Conservation (phyloP, 139 green algal species). For the Edaphochlamys debaryana region DNA sequence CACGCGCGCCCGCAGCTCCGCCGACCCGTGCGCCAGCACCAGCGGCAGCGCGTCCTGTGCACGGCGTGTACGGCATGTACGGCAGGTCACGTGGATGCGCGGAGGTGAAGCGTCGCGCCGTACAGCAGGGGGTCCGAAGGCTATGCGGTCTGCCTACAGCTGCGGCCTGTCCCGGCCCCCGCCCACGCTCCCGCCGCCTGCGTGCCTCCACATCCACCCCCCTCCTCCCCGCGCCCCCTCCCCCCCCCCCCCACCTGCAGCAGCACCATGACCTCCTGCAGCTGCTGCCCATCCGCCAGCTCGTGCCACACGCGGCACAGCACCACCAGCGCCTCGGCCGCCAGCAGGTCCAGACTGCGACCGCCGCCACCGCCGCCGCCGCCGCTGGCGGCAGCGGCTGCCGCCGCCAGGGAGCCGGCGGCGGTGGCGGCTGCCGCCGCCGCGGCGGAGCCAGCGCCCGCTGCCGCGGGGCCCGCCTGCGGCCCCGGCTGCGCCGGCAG, state of each 20-base stretch:
- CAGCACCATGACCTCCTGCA: slow-evolving; percentile 41
- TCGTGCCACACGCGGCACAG: slow-evolving; percentile 45
- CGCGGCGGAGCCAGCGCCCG: neutral
- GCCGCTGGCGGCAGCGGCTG: neutral
- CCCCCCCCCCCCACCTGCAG: slow-evolving; percentile 26
- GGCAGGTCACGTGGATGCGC: neutral
- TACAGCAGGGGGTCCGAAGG: too few species aligned
- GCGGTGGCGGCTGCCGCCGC: neutral
- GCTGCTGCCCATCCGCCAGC: slow-evolving; percentile 39
- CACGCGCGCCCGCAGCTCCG: slow-evolving; percentile 40
- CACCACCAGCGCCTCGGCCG: slow-evolving; percentile 51
- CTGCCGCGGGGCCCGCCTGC: too few species aligned
- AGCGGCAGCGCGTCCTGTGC: slow-evolving; percentile 51
- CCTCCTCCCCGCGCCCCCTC: neutral
- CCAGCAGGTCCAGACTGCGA: slow-evolving; percentile 57
- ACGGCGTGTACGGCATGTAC: neutral
- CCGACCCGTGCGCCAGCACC: slow-evolving; percentile 57
- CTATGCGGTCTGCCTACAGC: neutral
- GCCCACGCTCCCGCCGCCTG: neutral
- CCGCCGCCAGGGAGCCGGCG: neutral
- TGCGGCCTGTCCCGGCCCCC: neutral
- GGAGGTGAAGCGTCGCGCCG: neutral
- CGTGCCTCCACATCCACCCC: neutral
- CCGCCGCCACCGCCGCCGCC: slow-evolving; percentile 25
- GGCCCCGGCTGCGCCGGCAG: slow-evolving; percentile 28